These are phyloP conservation scores for Pichia deserticola DNA, from an alignment of 805 yeast species.

Conservation along the genomic window DNA sequence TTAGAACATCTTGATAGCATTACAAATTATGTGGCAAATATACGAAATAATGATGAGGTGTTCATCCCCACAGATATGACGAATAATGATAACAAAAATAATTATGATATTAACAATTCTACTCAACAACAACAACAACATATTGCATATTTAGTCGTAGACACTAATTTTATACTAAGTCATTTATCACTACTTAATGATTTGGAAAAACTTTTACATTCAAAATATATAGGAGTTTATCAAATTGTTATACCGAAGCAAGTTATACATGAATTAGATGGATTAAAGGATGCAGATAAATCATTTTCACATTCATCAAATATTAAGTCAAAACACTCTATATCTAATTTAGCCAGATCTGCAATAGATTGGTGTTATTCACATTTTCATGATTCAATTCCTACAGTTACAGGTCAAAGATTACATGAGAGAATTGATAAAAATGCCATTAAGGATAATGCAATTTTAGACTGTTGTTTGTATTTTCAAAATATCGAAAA, in stretches of 20 bases:
- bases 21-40: not conserved
- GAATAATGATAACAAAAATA: not conserved
- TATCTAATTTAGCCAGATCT: slow-evolving; percentile 45
- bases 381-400: slow-evolving; percentile 43
- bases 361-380: slow-evolving; percentile 75
- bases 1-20: slow-evolving; percentile 1
- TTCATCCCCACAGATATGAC: not conserved
- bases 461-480: slow-evolving; percentile 79
- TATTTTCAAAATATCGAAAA: slow-evolving; percentile 39
- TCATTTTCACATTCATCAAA: too few relatives aligned
- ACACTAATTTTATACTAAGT: slow-evolving; percentile 75
- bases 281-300: slow-evolving; percentile 46
- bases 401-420: slow-evolving; percentile 59
- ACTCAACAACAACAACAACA: not conserved
- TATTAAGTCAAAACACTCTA: slow-evolving; percentile 7
- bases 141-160: slow-evolving; percentile 45
- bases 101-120: not conserved
- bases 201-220: slow-evolving; percentile 33
- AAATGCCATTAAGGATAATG: slow-evolving; percentile 55
- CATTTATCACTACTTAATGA: slow-evolving; percentile 55
- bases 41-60: not conserved
- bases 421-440: slow-evolving; percentile 44
- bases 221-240: slow-evolving; percentile 34
- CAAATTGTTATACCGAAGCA: slow-evolving; percentile 59
- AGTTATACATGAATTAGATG: slow-evolving; percentile 76